A percentile compares a stretch with the other conserved stretches of the same genome.
These are phyloP conservation scores for Alternaria novae-zelandiae DNA, from an alignment of 2,329 filamentous ascomycete species.

Conservation along the genomic window DNA sequence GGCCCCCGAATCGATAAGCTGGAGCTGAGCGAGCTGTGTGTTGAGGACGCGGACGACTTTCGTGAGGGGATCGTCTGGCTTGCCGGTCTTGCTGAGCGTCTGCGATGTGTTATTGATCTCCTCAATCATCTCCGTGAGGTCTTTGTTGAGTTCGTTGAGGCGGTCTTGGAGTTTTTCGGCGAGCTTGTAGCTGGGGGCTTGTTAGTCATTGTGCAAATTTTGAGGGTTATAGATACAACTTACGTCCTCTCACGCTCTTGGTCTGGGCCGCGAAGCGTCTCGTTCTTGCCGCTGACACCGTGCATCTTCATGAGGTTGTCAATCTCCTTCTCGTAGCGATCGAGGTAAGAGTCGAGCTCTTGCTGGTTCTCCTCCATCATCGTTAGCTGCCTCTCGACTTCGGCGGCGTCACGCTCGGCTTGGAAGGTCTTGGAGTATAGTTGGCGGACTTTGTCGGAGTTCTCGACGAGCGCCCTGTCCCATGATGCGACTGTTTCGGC, in stretches of 20 bases:
- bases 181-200: constrained; percentile 71
- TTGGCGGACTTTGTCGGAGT: constrained; percentile 93
- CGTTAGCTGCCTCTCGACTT: constrained; percentile 90
- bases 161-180: constrained; percentile 92
- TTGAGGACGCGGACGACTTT: constrained; percentile 97
- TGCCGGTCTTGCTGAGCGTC: constrained; percentile 85
- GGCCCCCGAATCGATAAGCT: constrained; percentile 90
- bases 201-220: constrained; percentile 7
- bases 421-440: constrained; percentile 91
- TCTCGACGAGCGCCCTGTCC: constrained; percentile 92
- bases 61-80: constrained; percentile 70
- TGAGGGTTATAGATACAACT: constrained; percentile 35
- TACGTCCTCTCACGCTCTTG: constrained; percentile 93
- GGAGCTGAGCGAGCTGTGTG: constrained; percentile 86
- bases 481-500: constrained; percentile 85
- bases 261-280: constrained; percentile 84
- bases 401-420: constrained; percentile 88
- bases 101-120: constrained; percentile 96
- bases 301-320: constrained; percentile 92
- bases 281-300: constrained; percentile 65
- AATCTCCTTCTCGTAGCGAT: constrained; percentile 89
- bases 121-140: constrained; percentile 94
- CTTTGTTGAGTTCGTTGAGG: constrained; percentile 91
- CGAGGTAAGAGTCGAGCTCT: constrained; percentile 85
- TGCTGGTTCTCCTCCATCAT: constrained; percentile 92